phyloP scores from a whole-genome alignment of 768 basidiomycete species.

The Amanita brunnescens region DNA sequence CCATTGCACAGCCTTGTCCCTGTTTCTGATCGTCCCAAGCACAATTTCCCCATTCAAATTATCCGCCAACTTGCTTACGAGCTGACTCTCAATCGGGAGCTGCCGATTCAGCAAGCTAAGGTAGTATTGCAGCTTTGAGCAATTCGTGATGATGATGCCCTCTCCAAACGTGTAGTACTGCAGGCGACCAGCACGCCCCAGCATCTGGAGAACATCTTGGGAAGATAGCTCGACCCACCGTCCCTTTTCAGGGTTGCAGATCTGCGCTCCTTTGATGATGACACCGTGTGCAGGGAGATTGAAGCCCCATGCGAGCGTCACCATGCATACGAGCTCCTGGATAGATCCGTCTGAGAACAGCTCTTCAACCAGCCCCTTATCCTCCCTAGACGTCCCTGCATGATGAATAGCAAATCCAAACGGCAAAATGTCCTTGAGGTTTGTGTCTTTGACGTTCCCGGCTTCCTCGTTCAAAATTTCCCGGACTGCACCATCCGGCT shows the following conservation, averaged over 20 bases:
- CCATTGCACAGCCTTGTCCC: slow-evolving; percentile 98
- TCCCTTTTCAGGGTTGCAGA: slow-evolving; percentile 98
- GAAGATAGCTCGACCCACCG: slow-evolving; percentile 93
- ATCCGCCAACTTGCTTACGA: slow-evolving; percentile 86
- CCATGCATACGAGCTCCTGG: slow-evolving; percentile 93
- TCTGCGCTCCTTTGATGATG: slow-evolving; percentile 99
- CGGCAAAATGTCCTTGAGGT: slow-evolving; percentile 82
- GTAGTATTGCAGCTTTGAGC: slow-evolving; percentile 95
- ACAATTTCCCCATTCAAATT: slow-evolving; percentile 98
- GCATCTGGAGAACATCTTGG: slow-evolving; percentile 98
- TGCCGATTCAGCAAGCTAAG: slow-evolving; percentile 93
- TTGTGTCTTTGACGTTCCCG: slow-evolving; percentile 70
- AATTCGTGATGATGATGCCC: slow-evolving; percentile 98
- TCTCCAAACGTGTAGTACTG: slow-evolving; percentile 97
- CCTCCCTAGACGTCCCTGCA: slow-evolving; percentile 90
- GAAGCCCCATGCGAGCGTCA: slow-evolving; percentile 98
- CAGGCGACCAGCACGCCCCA: slow-evolving; percentile 93
- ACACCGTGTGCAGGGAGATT: slow-evolving; percentile 96
- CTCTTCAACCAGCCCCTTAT: slow-evolving; percentile 88
- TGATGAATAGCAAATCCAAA: slow-evolving; percentile 99
- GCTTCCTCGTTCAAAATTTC: slow-evolving; percentile 87
- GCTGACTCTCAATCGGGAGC: slow-evolving; percentile 94
- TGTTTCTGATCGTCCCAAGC: slow-evolving; percentile 88
- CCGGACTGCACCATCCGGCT: too few species aligned
- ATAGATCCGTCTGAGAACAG: slow-evolving; percentile 88